Evolutionary conservation across 1,284 basidiomycete species (phyloP).

Genomic region (Ustilago hordei): DNA sequence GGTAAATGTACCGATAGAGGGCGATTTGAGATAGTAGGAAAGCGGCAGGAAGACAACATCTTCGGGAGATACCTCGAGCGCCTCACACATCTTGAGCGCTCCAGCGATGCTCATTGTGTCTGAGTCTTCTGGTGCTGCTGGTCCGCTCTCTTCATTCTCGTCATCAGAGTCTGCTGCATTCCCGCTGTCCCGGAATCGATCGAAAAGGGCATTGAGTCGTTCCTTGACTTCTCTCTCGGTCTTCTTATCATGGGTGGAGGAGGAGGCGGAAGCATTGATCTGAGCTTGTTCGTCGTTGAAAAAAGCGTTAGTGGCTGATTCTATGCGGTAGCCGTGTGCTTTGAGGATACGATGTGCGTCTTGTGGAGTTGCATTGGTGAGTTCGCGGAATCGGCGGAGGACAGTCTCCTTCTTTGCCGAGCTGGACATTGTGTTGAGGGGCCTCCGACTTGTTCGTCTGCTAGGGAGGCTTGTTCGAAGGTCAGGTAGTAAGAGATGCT

Average conservation of each 20-base stretch:
- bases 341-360: slow-evolving; percentile 82
- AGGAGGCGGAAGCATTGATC: slow-evolving; percentile 41
- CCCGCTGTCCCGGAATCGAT: slow-evolving; percentile 72
- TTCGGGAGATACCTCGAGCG: slow-evolving; percentile 59
- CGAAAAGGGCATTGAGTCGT: slow-evolving; percentile 77
- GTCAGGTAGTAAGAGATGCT: too few species aligned
- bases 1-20: slow-evolving; percentile 61
- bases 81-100: slow-evolving; percentile 60
- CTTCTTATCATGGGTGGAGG: slow-evolving; percentile 40
- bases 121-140: slow-evolving; percentile 45
- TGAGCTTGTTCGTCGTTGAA: slow-evolving; percentile 72
- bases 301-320: slow-evolving; percentile 81
- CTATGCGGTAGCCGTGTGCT: slow-evolving; percentile 77
- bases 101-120: slow-evolving; percentile 63
- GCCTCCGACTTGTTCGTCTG: too few species aligned
- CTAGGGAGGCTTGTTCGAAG: too few species aligned
- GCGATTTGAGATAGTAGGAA: slow-evolving; percentile 63
- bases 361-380: slow-evolving; percentile 57
- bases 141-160: slow-evolving; percentile 18
- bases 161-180: slow-evolving; percentile 24
- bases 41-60: slow-evolving; percentile 65
- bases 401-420: slow-evolving; percentile 53
- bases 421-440: slow-evolving; percentile 34
- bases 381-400: slow-evolving; percentile 46
- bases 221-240: slow-evolving; percentile 54